phyloP scores from a whole-genome alignment of 257 asterid species.

The Rubia yunnanensis region DNA sequence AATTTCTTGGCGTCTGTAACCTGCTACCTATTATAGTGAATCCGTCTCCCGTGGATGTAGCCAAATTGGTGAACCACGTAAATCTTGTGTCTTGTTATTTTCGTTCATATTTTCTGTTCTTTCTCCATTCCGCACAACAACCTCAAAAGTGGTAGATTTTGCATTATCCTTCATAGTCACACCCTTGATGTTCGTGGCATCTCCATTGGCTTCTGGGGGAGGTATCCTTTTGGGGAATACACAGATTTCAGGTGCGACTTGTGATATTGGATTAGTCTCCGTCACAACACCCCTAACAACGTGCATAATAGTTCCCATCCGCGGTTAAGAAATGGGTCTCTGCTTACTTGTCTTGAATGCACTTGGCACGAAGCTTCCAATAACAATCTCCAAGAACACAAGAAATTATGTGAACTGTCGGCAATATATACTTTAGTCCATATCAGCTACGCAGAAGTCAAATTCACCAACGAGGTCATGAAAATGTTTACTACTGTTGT shows the following conservation, averaged over 20 bases:
- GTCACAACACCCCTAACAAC: slow-evolving; percentile 37
- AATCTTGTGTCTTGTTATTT: too few relatives aligned
- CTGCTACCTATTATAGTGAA: too few relatives aligned
- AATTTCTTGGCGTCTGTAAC: too few relatives aligned
- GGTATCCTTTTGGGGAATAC: slow-evolving; percentile 26
- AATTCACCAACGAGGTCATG: too few relatives aligned
- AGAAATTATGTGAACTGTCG: neutral
- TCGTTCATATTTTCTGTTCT: too few relatives aligned
- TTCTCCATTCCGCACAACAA: too few relatives aligned
- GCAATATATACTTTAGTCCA: too few relatives aligned
- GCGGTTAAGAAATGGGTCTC: slow-evolving; percentile 30
- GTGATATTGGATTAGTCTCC: slow-evolving; percentile 50
- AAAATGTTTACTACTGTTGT: too few relatives aligned
- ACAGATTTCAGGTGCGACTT: slow-evolving; percentile 38
- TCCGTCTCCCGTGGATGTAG: too few relatives aligned
- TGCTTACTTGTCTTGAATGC: slow-evolving; percentile 31
- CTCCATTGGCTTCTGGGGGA: slow-evolving; percentile 37
- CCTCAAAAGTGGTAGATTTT: slow-evolving; percentile 48
- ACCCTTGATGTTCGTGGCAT: slow-evolving; percentile 30
- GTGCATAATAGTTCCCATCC: slow-evolving; percentile 28
- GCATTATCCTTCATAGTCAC: slow-evolving; percentile 40
- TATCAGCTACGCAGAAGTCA: too few relatives aligned
- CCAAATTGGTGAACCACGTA: too few relatives aligned
- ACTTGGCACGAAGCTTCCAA: slow-evolving; percentile 67
- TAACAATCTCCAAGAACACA: slow-evolving; percentile 41